phyloP scores from a whole-genome alignment of 257 asterid species.

The Sherardia arvensis region DNA sequence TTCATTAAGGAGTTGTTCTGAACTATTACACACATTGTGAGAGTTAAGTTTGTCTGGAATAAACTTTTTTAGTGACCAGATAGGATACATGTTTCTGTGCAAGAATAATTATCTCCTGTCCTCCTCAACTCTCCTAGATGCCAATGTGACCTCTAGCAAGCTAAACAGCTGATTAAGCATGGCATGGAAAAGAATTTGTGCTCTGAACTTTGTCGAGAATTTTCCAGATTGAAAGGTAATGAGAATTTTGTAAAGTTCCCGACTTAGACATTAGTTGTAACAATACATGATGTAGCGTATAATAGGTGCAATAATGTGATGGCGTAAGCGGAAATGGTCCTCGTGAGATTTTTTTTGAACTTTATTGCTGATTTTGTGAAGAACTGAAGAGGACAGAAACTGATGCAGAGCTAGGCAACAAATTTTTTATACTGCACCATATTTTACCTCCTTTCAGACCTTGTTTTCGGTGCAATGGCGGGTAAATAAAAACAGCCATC shows the following conservation, averaged over 20 bases:
- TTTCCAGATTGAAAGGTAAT: not conserved
- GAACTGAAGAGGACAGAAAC: conserved; percentile 2
- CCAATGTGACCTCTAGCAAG: not conserved
- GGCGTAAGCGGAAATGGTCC: not conserved
- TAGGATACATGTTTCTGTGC: conserved; percentile 2
- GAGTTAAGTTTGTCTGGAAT: conserved; percentile 17
- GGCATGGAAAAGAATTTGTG: not conserved
- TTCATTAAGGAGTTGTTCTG: not conserved
- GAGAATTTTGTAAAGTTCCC: not conserved
- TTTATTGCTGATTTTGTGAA: conserved; percentile 2
- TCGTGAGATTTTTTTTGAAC: not conserved
- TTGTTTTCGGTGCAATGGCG: not conserved
- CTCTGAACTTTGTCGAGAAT: not conserved
- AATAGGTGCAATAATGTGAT: not conserved
- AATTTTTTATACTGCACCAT: not conserved
- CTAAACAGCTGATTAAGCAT: not conserved
- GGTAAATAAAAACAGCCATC: too few species aligned
- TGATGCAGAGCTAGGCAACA: conserved; percentile 3
- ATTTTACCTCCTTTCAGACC: conserved; percentile 5
- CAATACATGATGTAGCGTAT: not conserved
- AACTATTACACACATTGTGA: conserved; percentile 3
- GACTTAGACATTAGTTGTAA: not conserved
- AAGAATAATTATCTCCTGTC: conserved; percentile 8
- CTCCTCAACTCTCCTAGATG: conserved; percentile 5
- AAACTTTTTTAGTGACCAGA: conserved; percentile 13